Evolutionary conservation across 352 stramenopile genomes (phyloP).

Genomic region (Pythium aristosporum): DNA sequence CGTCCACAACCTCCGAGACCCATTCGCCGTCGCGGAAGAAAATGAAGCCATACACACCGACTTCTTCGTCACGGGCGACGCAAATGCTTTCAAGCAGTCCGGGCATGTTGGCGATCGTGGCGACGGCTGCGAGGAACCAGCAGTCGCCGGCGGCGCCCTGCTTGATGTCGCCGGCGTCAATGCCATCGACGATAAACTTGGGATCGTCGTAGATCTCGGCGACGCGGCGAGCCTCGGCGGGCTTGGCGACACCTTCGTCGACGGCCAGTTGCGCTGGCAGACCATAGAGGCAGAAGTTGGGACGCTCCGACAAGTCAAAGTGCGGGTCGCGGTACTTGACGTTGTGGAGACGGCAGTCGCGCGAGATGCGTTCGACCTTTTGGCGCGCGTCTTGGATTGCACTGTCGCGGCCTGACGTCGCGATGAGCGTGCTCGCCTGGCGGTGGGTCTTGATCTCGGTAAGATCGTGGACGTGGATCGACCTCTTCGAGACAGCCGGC

Average conservation of each 20-base stretch:
- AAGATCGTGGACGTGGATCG: slow-evolving; percentile 3
- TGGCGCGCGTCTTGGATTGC: neutral
- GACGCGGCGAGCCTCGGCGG: slow-evolving; percentile 30
- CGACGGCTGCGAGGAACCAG: slow-evolving; percentile 78
- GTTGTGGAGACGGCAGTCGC: slow-evolving; percentile 24
- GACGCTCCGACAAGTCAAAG: slow-evolving; percentile 25
- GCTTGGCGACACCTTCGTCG: slow-evolving; percentile 12
- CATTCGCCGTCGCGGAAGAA: slow-evolving; percentile 53
- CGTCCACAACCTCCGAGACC: slow-evolving; percentile 45
- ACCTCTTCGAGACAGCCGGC: neutral
- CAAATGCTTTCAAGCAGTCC: slow-evolving; percentile 64
- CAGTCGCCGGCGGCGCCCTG: slow-evolving; percentile 77
- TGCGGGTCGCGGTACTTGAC: slow-evolving; percentile 48
- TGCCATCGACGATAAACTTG: slow-evolving; percentile 47
- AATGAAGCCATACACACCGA: slow-evolving; percentile 55
- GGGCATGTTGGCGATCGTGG: slow-evolving; percentile 67
- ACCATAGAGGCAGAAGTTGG: slow-evolving; percentile 33
- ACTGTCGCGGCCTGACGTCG: slow-evolving; percentile 3
- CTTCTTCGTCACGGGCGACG: slow-evolving; percentile 43
- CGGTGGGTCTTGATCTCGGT: neutral
- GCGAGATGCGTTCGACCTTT: slow-evolving; percentile 8
- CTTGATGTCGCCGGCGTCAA: slow-evolving; percentile 67
- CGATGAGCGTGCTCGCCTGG: slow-evolving; percentile 5
- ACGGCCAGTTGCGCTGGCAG: slow-evolving; percentile 18
- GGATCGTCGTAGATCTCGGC: slow-evolving; percentile 40